A percentile compares a stretch with the other conserved stretches of the same genome.
Conservation (phyloP, 208 protist species). For the Paratrypanosoma confusum region DNA sequence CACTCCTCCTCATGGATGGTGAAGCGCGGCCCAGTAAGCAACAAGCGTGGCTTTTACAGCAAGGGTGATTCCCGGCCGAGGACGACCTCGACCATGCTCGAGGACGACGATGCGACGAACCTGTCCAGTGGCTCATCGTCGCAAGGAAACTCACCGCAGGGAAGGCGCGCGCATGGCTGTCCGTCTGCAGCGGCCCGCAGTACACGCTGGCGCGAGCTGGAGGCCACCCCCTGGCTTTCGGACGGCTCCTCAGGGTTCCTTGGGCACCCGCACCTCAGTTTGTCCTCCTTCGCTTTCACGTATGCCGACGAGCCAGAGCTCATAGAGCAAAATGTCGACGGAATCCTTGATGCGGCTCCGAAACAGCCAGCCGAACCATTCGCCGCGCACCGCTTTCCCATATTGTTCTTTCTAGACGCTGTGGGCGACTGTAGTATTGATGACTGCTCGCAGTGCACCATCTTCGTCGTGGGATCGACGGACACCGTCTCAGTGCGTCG, state of each 20-base stretch:
- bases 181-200: too few species aligned
- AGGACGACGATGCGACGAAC: too few species aligned
- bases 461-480: conserved; percentile 44
- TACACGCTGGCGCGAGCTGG: too few species aligned
- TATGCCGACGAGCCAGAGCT: background rate
- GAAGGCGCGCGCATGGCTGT: too few species aligned
- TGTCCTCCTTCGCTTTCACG: background rate
- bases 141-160: too few species aligned
- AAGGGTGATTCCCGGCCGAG: too few species aligned
- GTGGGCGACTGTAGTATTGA: conserved; percentile 52
- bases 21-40: too few species aligned
- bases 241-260: conserved; percentile 3
- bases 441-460: conserved; percentile 58
- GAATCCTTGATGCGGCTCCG: background rate
- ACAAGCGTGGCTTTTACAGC: too few species aligned
- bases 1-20: too few species aligned
- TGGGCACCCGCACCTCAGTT: background rate
- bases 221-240: background rate
- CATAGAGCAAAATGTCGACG: too few species aligned
- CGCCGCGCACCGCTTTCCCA: conserved; percentile 15
- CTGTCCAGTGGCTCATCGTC: too few species aligned
- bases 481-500: conserved; percentile 28
- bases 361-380: background rate
- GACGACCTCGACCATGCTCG: too few species aligned
- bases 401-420: conserved; percentile 57